Base-by-base conservation (phyloP, 495 filamentous ascomycete genomes). In the Xylaria venustula region DNA sequence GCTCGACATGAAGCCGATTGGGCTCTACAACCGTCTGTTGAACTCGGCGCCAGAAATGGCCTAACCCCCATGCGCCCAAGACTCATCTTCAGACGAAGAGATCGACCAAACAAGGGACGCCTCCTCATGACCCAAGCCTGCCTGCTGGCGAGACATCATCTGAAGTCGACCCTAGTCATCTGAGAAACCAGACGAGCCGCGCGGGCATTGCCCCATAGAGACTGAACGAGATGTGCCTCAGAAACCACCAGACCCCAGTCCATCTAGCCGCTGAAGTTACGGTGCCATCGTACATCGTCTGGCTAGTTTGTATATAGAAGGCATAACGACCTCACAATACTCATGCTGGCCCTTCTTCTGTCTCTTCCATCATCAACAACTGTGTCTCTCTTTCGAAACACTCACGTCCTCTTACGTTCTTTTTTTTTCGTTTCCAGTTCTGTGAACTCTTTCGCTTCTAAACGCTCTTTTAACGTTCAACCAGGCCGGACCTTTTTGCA, bases 351-450 rank as follows among this genome's bases (percentile, higher is more conserved):
- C 22, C 25, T 22, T 45, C 53, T 63, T 58, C 42, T 61, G 66
- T 60, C 56, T 68, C 61, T 56, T 66, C 64, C 72, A 73, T 56
- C 65, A 50, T 68, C 63, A 58, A 64, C 61, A 66, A 52, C 56
- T 61, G 61, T 64, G 63, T 54, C 67, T 71, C 66, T 66, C 67
- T 64, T 68, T 68, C 54, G 26, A 20, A 41, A 50, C 26, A 37
- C 26, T 41, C n/a, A 55, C 25, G 52, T 58, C 67, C 62, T 62
- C 52, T 74, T 72, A 67, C 59, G 49, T 75, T 71, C 68, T 66
- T 71, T 75, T 67, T 65, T 26, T 55, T 66, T 66, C 28, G n/a
- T n/a, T n/a, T n/a, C n/a, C 60, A 74, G 78, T 80, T 80, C 78
- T 75, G 76, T 66, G 77, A 80, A 79, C 78, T 79, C 52, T 62